Percentiles rank a stretch among this genome's conserved stretches.
Evolutionary conservation across 176 grass and related monocot species (phyloP).

Genomic region (Thalia dealbata): DNA sequence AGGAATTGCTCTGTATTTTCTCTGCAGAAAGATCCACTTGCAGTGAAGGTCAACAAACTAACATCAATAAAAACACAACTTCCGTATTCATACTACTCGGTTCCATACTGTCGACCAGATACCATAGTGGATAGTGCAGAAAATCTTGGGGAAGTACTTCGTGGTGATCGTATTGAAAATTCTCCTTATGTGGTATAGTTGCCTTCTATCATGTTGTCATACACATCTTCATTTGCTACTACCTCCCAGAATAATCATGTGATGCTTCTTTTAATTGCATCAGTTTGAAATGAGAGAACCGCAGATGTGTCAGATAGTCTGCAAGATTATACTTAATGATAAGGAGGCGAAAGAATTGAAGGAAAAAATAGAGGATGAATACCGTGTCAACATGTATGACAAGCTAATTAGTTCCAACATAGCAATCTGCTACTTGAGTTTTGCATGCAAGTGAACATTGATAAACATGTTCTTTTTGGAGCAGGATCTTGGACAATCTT

Average conservation of each 20-base stretch:
- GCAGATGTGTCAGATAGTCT: constrained; percentile 71
- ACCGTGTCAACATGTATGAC: constrained; percentile 75
- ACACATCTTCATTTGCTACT: neutral
- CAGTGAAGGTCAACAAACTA: constrained; percentile 85
- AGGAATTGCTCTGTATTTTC: neutral
- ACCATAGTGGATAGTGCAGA: constrained; percentile 72
- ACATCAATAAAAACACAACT: constrained; percentile 86
- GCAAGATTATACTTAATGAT: constrained; percentile 37
- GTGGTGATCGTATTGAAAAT: constrained; percentile 78
- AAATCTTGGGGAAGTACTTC: constrained; percentile 94
- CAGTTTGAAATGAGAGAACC: constrained; percentile 93
- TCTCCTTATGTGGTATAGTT: constrained; percentile 56
- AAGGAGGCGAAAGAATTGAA: constrained; percentile 47
- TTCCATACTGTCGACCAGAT: constrained; percentile 58
- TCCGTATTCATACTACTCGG: constrained; percentile 84
- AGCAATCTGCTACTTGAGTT: neutral
- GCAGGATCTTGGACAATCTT: constrained; percentile 91
- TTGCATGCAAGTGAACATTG: neutral
- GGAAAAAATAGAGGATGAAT: constrained; percentile 85
- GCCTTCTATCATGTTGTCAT: neutral
- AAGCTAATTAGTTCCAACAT: neutral
- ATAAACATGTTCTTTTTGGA: neutral
- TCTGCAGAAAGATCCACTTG: constrained; percentile 53
- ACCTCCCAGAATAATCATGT: neutral
- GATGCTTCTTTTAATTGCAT: neutral